phyloP scores from a whole-genome alignment of 805 yeast genomes.

The Yarrowia sp. region DNA sequence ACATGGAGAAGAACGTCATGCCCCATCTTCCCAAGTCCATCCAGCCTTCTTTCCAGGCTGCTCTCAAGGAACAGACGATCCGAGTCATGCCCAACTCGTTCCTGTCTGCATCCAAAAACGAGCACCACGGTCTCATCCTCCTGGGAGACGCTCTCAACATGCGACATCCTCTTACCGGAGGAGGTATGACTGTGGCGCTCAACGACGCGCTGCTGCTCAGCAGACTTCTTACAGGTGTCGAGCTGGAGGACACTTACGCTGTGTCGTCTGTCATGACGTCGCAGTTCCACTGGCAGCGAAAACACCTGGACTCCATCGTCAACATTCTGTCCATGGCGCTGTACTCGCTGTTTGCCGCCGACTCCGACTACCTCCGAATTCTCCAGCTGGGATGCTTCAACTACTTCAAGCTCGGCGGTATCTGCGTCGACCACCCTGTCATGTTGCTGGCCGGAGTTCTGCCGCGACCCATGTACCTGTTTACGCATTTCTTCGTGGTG shows the following conservation, averaged over 20 bases:
- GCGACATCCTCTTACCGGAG: conserved; percentile 98
- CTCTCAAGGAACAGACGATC: conserved; percentile 58
- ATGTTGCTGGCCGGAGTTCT: conserved; percentile 77
- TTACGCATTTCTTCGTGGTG: conserved; percentile 85
- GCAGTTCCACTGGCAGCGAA: conserved; percentile 75
- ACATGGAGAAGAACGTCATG: conserved; percentile 59
- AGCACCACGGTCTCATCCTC: conserved; percentile 70
- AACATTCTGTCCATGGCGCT: conserved; percentile 89
- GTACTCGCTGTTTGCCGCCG: conserved; percentile 87
- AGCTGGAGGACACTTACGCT: conserved; percentile 40
- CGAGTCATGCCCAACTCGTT: conserved; percentile 93
- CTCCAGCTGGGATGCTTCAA: conserved; percentile 86
- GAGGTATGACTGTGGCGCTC: conserved; percentile 98
- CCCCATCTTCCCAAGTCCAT: conserved; percentile 65
- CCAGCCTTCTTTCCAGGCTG: conserved; percentile 65
- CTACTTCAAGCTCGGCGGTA: conserved; percentile 84
- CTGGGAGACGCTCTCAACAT: conserved; percentile 93
- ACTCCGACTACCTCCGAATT: conserved; percentile 54
- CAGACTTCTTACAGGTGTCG: conserved; percentile 48
- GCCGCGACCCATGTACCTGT: conserved; percentile 70
- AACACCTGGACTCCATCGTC: conserved; percentile 74
- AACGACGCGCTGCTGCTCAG: conserved; percentile 76
- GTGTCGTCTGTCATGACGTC: conserved; percentile 58
- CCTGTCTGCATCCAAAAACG: conserved; percentile 69
- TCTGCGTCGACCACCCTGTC: conserved; percentile 72